Evolutionary conservation across 805 yeast species (phyloP), one percentile per base, ranked within the genome.

Genomic region (Candida ulmi): DNA sequence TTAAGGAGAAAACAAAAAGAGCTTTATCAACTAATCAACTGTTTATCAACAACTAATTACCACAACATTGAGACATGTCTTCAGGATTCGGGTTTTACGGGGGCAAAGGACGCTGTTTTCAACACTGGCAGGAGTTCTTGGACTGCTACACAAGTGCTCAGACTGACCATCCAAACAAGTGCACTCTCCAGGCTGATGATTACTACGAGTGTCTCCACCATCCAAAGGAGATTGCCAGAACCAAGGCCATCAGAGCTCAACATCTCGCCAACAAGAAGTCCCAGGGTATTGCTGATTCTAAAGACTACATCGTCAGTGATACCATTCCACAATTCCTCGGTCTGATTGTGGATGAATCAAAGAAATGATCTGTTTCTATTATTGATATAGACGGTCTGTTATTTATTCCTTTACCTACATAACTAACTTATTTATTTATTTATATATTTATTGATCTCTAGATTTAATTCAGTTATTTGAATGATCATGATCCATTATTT

Each of bases 151-250:
- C 74, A 12, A 60, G 65, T 37, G 61, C 60, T 31, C 51, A 51
- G 24, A 65, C 71, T 8, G 50, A 54, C 28, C 60, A 60, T 39
- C 59, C 64, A 21, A 41, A 47, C 15, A 58, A 64, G 42, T 72
- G 78, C 57, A 53, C 54, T 27, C 63, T 65, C n/a, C 50, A 57
- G 35, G 64, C 68, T 16, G 73, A 65, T 38, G 77, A 72, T 51
- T 72, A 71, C 59, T 54, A 59, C 36, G 78, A 72, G 56, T 72
- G 78, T 49, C 61, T 72, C 34, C 73, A 66, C 51, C 76, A 71
- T 54, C 57, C 52, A 15, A 71, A 71, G 53, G 78, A 68, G 54
- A 62, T 51, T 36, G 43, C 46, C 41, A 47, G 60, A 38, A 49
- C 48, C 15, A 34, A 45, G 8, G 35, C 50, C 24, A 52, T 61